A percentile compares a stretch with the other conserved stretches of the same genome.
Evolutionary conservation across 2,329 filamentous ascomycete genomes (phyloP).

Genomic region (Teratosphaeria gauchensis): DNA sequence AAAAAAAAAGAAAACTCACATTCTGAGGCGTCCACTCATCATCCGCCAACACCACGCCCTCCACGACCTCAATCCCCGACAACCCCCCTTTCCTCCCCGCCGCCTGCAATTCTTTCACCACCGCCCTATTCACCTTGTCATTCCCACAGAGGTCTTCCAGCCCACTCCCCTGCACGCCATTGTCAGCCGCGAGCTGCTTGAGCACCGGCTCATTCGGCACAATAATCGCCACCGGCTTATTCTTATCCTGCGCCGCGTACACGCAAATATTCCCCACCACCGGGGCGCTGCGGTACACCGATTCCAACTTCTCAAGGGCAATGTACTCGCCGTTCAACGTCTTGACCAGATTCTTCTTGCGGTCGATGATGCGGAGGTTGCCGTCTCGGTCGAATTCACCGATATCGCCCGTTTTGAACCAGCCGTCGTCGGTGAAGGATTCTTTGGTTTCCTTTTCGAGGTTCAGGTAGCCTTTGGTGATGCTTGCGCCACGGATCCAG

Average conservation of each 20-base stretch:
- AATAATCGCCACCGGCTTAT: conserved; percentile 76
- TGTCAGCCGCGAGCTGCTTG: conserved; percentile 45
- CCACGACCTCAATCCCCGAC: conserved; percentile 61
- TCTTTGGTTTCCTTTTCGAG: conserved; percentile 76
- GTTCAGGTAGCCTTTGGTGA: conserved; percentile 71
- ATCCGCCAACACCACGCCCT: conserved; percentile 66
- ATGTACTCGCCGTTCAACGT: conserved; percentile 93
- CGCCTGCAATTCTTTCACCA: conserved; percentile 61
- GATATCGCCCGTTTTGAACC: conserved; percentile 97
- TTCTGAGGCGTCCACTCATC: conserved; percentile 83
- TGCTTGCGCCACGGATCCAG: conserved; percentile 68
- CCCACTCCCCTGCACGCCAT: conserved; percentile 52
- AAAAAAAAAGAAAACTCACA: conserved; percentile 46
- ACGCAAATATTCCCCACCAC: conserved; percentile 81
- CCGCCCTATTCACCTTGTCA: conserved; percentile 51
- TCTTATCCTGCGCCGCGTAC: conserved; percentile 64
- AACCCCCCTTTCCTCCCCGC: conserved; percentile 59
- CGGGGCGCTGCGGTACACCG: conserved; percentile 72
- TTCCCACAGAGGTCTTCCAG: conserved; percentile 61
- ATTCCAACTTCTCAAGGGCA: conserved; percentile 88
- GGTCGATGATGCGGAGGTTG: conserved; percentile 80
- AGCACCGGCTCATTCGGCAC: conserved; percentile 48
- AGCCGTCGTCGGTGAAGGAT: conserved; percentile 70
- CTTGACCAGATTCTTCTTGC: conserved; percentile 98
- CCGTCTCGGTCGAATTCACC: conserved; percentile 76